Evolutionary conservation across 306 rosid species (phyloP), one percentile per base, ranked within the genome.

Genomic region (Begonia peltatifolia): DNA sequence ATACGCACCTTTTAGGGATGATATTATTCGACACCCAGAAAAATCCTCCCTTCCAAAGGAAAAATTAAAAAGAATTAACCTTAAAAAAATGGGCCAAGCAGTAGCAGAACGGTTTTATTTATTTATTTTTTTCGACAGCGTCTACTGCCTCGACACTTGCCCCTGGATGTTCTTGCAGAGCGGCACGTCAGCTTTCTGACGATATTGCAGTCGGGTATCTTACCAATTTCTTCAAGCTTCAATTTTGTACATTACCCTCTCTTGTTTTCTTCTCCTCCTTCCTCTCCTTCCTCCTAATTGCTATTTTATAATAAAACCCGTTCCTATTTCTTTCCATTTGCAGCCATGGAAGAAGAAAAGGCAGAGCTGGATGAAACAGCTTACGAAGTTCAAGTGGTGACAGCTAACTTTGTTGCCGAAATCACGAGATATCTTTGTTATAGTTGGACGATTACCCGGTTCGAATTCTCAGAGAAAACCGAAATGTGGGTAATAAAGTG

Each of bases 91-190:
- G 48, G 48, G 6, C 48, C 48, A 44, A 44, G 48, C 48, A 44
- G 9, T 4, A 44, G 48, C 48, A 44, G 9, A 44, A 44, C 48
- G 14, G 48, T 10, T n/a, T n/a, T n/a, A 13, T 20, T 44, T 57
- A 42, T 56, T 15, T 44, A 22, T 22, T 14, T n/a, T n/a, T n/a
- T n/a, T n/a, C n/a, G 44, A 16, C 62, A 44, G 66, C 61, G 64
- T 6, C 66, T 68, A 67, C 10, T 41, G 12, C 25, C 10, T 59
- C 13, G 82, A 79, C 93, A 76, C 78, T 74, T 79, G 84, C 69
- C 75, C 76, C 1, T 20, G 36, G 16, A 41, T 49, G 35, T 66
- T 54, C 72, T 60, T 66, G 16, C 54, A 42, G 63, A 62, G 62
- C 65, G 20, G 71, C 83, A 71, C 80, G 75, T 82, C 74, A 70